Conservation (phyloP, 345 rosid genomes). For the Ceriops zippeliana region DNA sequence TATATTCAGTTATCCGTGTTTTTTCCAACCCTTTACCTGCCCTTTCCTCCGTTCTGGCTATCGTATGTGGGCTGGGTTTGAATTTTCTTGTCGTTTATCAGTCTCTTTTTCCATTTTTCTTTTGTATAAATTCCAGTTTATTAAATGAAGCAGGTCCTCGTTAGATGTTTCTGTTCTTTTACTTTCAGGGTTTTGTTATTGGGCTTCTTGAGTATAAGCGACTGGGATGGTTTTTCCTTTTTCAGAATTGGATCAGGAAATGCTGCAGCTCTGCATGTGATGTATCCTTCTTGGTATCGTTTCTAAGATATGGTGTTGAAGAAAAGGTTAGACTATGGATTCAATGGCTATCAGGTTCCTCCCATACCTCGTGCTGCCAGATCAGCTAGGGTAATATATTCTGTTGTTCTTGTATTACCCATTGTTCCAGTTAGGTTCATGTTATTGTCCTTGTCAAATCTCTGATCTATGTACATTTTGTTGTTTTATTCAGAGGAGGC, state of each 20-base stretch:
- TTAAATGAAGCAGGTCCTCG: background rate
- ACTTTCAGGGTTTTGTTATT: background rate
- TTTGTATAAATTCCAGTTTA: background rate
- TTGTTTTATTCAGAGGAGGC: slow-evolving; percentile 50
- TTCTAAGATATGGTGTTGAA: slow-evolving; percentile 75
- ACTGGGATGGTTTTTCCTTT: background rate
- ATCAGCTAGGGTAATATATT: slow-evolving; percentile 73
- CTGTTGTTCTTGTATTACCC: slow-evolving; percentile 1
- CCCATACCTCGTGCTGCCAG: slow-evolving; percentile 80
- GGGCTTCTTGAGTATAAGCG: background rate
- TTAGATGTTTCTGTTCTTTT: slow-evolving; percentile 17
- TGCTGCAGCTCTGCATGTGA: slow-evolving; percentile 17
- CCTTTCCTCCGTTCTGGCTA: background rate
- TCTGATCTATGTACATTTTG: slow-evolving; percentile 1
- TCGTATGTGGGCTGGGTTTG: slow-evolving; percentile 3
- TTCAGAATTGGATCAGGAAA: slow-evolving; percentile 8
- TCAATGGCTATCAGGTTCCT: slow-evolving; percentile 88
- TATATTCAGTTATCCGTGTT: background rate
- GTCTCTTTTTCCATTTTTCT: background rate
- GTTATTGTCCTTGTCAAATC: background rate
- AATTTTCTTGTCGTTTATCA: background rate
- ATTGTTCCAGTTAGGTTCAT: background rate
- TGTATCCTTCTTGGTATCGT: slow-evolving; percentile 44
- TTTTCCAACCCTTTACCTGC: too few relatives aligned
- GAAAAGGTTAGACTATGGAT: slow-evolving; percentile 79